Evolutionary conservation across 192 early-diverging fungal species (phyloP).

Genomic region (Linnemannia hyalina): DNA sequence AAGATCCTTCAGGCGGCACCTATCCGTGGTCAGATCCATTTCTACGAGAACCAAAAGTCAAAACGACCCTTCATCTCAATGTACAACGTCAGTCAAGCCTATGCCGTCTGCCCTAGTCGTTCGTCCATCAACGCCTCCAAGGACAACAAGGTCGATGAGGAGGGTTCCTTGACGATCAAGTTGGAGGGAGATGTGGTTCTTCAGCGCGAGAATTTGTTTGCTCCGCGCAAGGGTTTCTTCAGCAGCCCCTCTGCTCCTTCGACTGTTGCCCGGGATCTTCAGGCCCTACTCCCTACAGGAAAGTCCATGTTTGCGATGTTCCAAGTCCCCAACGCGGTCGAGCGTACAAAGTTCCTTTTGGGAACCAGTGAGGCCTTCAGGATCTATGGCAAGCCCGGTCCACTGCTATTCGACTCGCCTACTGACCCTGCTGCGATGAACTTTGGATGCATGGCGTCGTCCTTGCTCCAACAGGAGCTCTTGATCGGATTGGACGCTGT

Average conservation of each 20-base stretch:
- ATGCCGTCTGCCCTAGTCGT: constrained; percentile 66
- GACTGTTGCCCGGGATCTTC: constrained; percentile 29
- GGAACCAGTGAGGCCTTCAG: constrained; percentile 51
- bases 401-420: constrained; percentile 45
- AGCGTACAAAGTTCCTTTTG: constrained; percentile 47
- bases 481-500: constrained; percentile 49
- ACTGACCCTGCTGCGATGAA: constrained; percentile 53
- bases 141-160: constrained; percentile 48
- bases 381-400: constrained; percentile 53
- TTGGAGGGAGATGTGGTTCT: constrained; percentile 52
- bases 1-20: constrained; percentile 58
- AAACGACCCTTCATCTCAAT: constrained; percentile 64
- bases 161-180: constrained; percentile 51
- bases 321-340: constrained; percentile 42
- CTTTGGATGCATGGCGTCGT: constrained; percentile 54
- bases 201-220: constrained; percentile 42
- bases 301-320: constrained; percentile 51
- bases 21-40: constrained; percentile 63
- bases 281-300: constrained; percentile 36
- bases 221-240: constrained; percentile 39
- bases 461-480: constrained; percentile 48
- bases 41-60: constrained; percentile 65
- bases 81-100: constrained; percentile 67
- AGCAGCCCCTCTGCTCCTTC: constrained; percentile 34
- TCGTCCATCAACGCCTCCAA: constrained; percentile 46